Base-by-base conservation (phyloP, 2,329 filamentous ascomycete species). In the Botrytis galanthina region DNA sequence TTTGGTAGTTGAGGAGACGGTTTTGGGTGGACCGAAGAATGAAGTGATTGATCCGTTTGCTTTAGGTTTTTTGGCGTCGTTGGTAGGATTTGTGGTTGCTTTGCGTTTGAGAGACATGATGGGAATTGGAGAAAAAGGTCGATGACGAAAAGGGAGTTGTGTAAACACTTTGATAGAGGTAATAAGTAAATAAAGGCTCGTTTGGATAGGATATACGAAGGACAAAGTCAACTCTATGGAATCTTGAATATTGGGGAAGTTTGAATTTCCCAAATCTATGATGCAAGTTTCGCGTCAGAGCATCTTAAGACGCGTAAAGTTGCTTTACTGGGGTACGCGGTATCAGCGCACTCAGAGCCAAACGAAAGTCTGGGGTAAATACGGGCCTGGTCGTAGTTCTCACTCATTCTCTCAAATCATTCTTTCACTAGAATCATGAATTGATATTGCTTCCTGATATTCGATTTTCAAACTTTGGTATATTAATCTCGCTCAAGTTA, bases 41-140 rank as follows among this genome's bases (percentile, higher is more conserved):
- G 94, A 93, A 42, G 91, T 95, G 80, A 99, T 97, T 84, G 87
- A 94, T 75, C 87, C 89, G 80, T 96, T 92, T 71, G 88, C 85
- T 83, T 91, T 94, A 74, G 90, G 81, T 81, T 94, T 95, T 82
- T 95, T 95, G 63, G 86, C 80, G 61, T 91, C 89, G 0, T 81
- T 76, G 42, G 82, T 82, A 18, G 83, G 80, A 9, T 83, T 77
- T 35, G 85, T 84, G 60, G 87, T 86, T 61, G 88, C 87, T 83
- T 93, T 93, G 78, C 92, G 90, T 84, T 94, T 94, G 75, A 89
- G 83, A 18, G 87, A 79, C 80, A 81, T 81, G 72, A 74, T 78
- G 51, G 71, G 35, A 9, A 20, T 71, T 14, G 29, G 61, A 39
- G 57, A 26, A 37, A n/a, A 48, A 42, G 75, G 70, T 44, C 35